Percentiles rank a stretch among this genome's conserved stretches.
Evolutionary conservation across 345 rosid genomes (phyloP).

Genomic region (Citrus inodora): DNA sequence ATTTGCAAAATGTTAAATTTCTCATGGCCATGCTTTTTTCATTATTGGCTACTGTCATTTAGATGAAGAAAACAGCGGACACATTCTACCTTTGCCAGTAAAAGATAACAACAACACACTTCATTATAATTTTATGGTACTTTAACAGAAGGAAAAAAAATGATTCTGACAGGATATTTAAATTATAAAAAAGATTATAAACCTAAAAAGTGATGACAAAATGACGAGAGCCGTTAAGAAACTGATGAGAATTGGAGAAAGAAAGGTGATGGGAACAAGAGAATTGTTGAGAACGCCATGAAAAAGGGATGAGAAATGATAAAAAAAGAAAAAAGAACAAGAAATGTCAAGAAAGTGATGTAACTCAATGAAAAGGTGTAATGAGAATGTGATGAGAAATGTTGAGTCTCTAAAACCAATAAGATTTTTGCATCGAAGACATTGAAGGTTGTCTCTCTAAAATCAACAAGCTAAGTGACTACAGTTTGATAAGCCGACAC

Average conservation of each 20-base stretch:
- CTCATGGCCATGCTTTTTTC: background rate
- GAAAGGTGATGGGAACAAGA: background rate
- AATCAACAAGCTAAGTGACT: background rate
- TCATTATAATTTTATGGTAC: background rate
- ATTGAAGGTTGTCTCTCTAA: background rate
- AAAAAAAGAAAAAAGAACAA: too few relatives aligned
- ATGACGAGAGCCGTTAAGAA: background rate
- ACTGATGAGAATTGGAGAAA: background rate
- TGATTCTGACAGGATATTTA: background rate
- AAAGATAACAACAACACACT: background rate
- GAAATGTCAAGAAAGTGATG: background rate
- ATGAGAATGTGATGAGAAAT: background rate
- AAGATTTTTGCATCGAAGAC: background rate
- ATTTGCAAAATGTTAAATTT: background rate
- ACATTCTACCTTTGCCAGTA: background rate
- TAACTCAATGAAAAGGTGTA: too few relatives aligned
- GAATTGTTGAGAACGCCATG: background rate
- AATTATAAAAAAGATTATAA: background rate
- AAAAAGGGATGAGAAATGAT: background rate
- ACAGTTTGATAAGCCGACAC: background rate
- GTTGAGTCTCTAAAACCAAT: background rate
- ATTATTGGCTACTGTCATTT: background rate
- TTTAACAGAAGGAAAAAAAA: background rate
- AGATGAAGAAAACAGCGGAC: background rate
- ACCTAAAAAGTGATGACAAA: background rate